Percentiles rank a stretch among this genome's conserved stretches.
These are phyloP conservation scores for Blastobotrys apis DNA, from an alignment of 1,139 yeast genomes.

Conservation along the genomic window DNA sequence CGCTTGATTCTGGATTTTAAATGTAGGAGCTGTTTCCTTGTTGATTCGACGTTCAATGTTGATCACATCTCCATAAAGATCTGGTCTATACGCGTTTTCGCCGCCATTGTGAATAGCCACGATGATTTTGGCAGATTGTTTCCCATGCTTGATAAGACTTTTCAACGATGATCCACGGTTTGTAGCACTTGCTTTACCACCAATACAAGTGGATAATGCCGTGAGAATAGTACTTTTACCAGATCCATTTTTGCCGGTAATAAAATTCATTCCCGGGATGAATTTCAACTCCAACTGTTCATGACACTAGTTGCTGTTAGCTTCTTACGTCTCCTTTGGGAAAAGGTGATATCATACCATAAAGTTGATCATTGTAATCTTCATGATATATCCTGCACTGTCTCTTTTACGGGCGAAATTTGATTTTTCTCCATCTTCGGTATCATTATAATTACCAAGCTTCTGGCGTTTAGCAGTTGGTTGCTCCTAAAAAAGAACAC, in stretches of 20 bases:
- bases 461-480: too few relatives aligned
- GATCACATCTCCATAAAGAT: conserved; percentile 62
- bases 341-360: conserved; percentile 34
- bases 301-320: conserved; percentile 45
- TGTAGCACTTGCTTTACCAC: conserved; percentile 92
- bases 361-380: conserved; percentile 31
- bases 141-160: conserved; percentile 75
- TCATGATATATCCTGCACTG: conserved; percentile 25
- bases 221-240: conserved; percentile 94
- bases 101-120: conserved; percentile 61
- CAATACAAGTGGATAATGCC: conserved; percentile 84
- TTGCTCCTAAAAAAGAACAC: too few relatives aligned
- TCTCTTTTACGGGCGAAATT: too few relatives aligned
- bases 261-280: conserved; percentile 84
- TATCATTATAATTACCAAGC: too few relatives aligned
- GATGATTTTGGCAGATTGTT: conserved; percentile 54
- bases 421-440: too few relatives aligned
- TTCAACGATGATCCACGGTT: conserved; percentile 73
- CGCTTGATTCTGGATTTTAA: conserved; percentile 49
- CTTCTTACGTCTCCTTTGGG: neutral
- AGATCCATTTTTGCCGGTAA: conserved; percentile 91
- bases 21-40: conserved; percentile 45
- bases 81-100: conserved; percentile 57
- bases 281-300: conserved; percentile 68
- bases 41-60: conserved; percentile 66